Percentiles rank a stretch among this genome's conserved stretches.
These are phyloP conservation scores for Jamesozyma hellenica DNA, from an alignment of 805 yeast genomes.

Conservation along the genomic window DNA sequence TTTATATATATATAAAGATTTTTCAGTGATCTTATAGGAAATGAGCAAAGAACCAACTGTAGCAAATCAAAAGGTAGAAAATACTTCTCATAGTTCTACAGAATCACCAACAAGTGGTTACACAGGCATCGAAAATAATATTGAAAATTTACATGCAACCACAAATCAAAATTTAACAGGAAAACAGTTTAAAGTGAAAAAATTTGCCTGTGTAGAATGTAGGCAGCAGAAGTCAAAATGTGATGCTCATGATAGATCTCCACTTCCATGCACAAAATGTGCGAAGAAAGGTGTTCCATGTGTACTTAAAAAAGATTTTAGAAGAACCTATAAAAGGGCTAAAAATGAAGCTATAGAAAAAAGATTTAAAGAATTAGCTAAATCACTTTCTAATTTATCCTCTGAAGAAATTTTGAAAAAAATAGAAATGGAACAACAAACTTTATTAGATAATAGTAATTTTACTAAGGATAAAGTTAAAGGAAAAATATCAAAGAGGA, in stretches of 20 bases:
- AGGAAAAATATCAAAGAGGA: background rate
- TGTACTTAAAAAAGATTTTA: conserved; percentile 67
- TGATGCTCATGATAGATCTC: conserved; percentile 69
- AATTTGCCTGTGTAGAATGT: conserved; percentile 90
- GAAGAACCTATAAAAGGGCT: conserved; percentile 83
- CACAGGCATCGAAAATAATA: no score
- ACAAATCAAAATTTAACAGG: background rate
- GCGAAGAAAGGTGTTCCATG: conserved; percentile 59
- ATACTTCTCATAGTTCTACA: no score
- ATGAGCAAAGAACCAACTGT: no score
- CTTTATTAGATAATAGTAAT: conserved; percentile 20
- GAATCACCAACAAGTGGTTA: no score
- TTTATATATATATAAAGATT: no score
- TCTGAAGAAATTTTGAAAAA: conserved; percentile 24
- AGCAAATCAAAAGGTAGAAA: no score
- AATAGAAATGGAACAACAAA: conserved; percentile 20
- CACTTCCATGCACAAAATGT: conserved; percentile 79
- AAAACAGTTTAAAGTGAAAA: conserved; percentile 16
- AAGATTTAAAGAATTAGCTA: conserved; percentile 62
- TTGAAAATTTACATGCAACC: no score
- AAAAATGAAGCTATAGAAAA: conserved; percentile 72
- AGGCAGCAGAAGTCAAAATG: conserved; percentile 91
- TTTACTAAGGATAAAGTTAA: conserved; percentile 25
- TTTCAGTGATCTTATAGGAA: no score
- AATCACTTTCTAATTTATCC: conserved; percentile 34